Conservation (phyloP, 768 basidiomycete genomes). For the Russula virescens region DNA sequence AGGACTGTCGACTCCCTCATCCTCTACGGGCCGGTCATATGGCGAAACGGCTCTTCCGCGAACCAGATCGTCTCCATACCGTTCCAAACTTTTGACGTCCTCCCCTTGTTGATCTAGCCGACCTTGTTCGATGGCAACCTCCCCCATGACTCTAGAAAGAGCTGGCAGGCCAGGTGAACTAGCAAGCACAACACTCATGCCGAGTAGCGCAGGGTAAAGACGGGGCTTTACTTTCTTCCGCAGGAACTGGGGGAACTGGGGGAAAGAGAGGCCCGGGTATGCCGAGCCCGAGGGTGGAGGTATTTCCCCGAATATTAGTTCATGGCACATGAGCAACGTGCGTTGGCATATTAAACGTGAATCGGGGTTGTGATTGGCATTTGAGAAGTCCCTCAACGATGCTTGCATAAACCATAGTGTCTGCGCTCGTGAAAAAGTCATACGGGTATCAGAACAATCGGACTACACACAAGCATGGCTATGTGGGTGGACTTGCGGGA, state of each 20-base stretch:
- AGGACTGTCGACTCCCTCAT: slow-evolving; percentile 41
- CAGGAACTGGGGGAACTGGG: slow-evolving; percentile 43
- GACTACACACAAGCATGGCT: slow-evolving; percentile 79
- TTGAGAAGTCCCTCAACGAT: slow-evolving; percentile 73
- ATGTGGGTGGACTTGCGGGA: slow-evolving; percentile 91
- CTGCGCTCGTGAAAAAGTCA: slow-evolving; percentile 36
- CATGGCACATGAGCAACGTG: slow-evolving; percentile 84
- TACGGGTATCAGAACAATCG: slow-evolving; percentile 22
- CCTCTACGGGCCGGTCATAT: slow-evolving; percentile 30
- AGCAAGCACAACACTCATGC: slow-evolving; percentile 77
- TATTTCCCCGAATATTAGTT: slow-evolving; percentile 91
- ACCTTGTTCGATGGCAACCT: slow-evolving; percentile 88
- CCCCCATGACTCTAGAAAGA: slow-evolving; percentile 67
- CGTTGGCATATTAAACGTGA: slow-evolving; percentile 92
- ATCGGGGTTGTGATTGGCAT: slow-evolving; percentile 50
- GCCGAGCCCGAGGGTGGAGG: slow-evolving; percentile 60
- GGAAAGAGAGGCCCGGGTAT: slow-evolving; percentile 54
- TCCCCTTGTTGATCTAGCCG: slow-evolving; percentile 58
- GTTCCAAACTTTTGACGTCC: slow-evolving; percentile 45
- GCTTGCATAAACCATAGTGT: slow-evolving; percentile 99
- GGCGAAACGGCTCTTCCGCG: slow-evolving; percentile 22
- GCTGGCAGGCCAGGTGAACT: slow-evolving; percentile 71
- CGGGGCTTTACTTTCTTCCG: slow-evolving; percentile 67
- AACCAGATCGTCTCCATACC: slow-evolving; percentile 40
- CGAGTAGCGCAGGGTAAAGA: slow-evolving; percentile 71